Conservation (phyloP, 371 early-diverging fungal species). For the Rhizopus microsporus region DNA sequence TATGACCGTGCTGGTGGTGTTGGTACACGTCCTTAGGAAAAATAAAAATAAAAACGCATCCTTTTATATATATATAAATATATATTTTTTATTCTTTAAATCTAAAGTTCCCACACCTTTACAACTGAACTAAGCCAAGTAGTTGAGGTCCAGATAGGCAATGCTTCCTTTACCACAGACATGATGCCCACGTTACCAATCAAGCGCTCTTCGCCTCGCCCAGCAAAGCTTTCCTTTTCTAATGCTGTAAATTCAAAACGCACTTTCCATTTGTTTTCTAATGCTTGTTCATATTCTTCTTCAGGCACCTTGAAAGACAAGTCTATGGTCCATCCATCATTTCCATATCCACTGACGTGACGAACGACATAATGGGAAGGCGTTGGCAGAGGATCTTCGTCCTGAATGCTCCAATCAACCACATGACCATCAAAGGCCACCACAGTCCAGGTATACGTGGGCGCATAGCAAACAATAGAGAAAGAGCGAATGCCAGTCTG, state of each 20-base stretch:
- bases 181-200: conserved; percentile 59
- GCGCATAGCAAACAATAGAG: conserved; percentile 54
- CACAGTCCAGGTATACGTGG: conserved; percentile 69
- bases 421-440: conserved; percentile 65
- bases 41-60: too few species aligned
- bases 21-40: conserved; percentile 73
- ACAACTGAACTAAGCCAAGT: conserved; percentile 62
- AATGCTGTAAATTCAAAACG: conserved; percentile 55
- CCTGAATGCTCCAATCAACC: conserved; percentile 63
- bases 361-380: conserved; percentile 61
- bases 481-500: conserved; percentile 54
- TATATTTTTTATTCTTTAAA: background rate
- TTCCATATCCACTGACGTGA: conserved; percentile 65
- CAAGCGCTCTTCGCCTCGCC: conserved; percentile 52
- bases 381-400: conserved; percentile 39
- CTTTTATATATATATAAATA: too few species aligned
- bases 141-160: conserved; percentile 65
- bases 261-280: conserved; percentile 41
- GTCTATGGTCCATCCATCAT: conserved; percentile 60
- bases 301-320: conserved; percentile 49
- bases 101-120: conserved; percentile 48
- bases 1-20: conserved; percentile 92
- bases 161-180: conserved; percentile 43
- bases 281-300: conserved; percentile 43
- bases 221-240: conserved; percentile 59